A percentile compares a stretch with the other conserved stretches of the same genome.
Evolutionary conservation across 805 yeast genomes (phyloP).

Genomic region (Tanozyma kutaoensis): DNA sequence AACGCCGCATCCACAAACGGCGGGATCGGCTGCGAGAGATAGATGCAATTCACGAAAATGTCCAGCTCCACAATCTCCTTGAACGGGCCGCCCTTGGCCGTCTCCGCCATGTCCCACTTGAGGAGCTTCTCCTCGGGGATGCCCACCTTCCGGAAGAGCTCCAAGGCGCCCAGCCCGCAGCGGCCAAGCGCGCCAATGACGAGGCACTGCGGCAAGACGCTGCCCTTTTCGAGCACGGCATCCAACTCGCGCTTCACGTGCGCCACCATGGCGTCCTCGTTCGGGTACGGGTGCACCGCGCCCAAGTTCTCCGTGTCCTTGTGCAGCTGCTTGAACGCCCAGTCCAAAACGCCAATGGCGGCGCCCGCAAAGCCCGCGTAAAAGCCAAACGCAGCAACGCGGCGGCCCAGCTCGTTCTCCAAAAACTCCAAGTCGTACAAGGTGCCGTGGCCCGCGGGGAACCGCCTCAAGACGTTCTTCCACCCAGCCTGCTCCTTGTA

Average conservation of each 20-base stretch:
- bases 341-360: conserved; percentile 85
- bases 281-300: conserved; percentile 71
- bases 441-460: conserved; percentile 83
- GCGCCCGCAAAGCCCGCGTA: conserved; percentile 99
- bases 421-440: conserved; percentile 91
- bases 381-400: conserved; percentile 99
- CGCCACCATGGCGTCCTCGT: conserved; percentile 61
- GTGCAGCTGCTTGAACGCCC: conserved; percentile 84
- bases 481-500: conserved; percentile 97
- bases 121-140: conserved; percentile 71
- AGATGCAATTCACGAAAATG: conserved; percentile 91
- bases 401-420: conserved; percentile 88
- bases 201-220: conserved; percentile 62
- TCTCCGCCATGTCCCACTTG: conserved; percentile 97
- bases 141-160: conserved; percentile 70
- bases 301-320: conserved; percentile 56
- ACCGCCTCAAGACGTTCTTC: conserved; percentile 80
- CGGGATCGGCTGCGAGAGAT: conserved; percentile 83
- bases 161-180: conserved; percentile 96
- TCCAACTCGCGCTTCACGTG: conserved; percentile 52
- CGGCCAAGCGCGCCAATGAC: conserved; percentile 97
- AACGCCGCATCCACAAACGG: conserved; percentile 70
- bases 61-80: conserved; percentile 79
- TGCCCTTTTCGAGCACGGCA: conserved; percentile 44
- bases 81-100: conserved; percentile 96